Base-by-base conservation (phyloP, 495 filamentous ascomycete species). In the Neurospora tetraspora region DNA sequence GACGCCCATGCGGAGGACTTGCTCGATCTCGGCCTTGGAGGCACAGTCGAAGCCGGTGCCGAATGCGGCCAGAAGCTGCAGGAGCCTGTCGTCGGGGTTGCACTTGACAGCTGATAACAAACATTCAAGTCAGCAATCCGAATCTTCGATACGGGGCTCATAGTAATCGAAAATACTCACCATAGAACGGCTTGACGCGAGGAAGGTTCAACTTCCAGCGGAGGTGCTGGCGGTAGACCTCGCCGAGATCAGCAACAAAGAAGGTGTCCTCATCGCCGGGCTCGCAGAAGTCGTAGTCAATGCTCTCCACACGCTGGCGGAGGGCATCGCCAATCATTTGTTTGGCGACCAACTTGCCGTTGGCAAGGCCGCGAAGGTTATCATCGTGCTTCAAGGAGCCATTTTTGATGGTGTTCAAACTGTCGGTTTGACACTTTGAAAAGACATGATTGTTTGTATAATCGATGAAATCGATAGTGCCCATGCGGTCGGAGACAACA, bases 11-110 rank as follows among this genome's bases (percentile, higher is more conserved):
- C 87, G 86, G 61, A 98, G 86, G 74, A 97, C 92, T 78, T 93
- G 88, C 78, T 98, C 93, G 76, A 99, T 97, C 85, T 99, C 96
- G 70, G 89, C 85, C 88, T 97, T 97, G 79, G 96, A 98, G 71
- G 96, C 96, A 81, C 96, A 99, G 83, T 99, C 96, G 82, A 99
- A 99, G 73, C 96, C 96, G 73, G 94, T 94, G 75, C 94, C 96
- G 69, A 98, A 87, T 72, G 88, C 87, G 74, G 93, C 89, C 78
- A 99, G 89, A 70, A 98, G 91, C 77, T 92, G 90, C 73, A 99
- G 83, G 65, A 99, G 90, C 82, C 92, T 92, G 3, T 91, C 89
- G 82, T 98, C 96, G 12, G 94, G 93, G 86, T 99, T 98, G 81
- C 96, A 98, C 84, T 99, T 99, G 84, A 99, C 94, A 73, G 96